Evolutionary conservation across 371 early-diverging fungal genomes (phyloP).

Genomic region (Mucor irregularis): DNA sequence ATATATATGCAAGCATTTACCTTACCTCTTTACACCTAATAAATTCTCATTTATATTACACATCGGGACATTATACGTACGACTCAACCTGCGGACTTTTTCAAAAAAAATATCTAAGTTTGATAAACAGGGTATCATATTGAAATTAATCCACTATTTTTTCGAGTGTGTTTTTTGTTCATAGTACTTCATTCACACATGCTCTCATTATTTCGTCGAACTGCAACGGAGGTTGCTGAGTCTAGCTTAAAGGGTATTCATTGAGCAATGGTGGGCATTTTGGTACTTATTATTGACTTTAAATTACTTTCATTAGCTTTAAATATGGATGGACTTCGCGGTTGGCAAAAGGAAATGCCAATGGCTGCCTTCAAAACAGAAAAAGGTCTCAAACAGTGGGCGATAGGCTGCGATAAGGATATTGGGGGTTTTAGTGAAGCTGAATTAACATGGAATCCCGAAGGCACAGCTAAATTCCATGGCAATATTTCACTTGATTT

Average conservation of each 20-base stretch:
- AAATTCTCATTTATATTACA: no score
- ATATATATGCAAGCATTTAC: no score
- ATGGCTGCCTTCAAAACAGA: constrained; percentile 62
- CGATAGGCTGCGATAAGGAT: constrained; percentile 87
- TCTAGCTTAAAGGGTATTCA: constrained; percentile 58
- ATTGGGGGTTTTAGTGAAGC: constrained; percentile 82
- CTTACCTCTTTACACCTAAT: no score
- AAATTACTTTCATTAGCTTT: constrained; percentile 20
- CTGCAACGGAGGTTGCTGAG: constrained; percentile 49
- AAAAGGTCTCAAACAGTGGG: constrained; percentile 71
- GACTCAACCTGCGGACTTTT: no score
- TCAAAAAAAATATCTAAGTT: no score
- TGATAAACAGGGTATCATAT: no score
- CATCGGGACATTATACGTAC: no score
- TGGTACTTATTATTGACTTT: background rate
- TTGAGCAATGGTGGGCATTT: no score
- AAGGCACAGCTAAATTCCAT: constrained; percentile 69
- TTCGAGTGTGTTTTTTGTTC: background rate
- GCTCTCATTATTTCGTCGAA: constrained; percentile 55
- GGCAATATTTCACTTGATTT: constrained; percentile 80
- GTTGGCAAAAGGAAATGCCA: constrained; percentile 71
- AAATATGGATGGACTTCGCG: constrained; percentile 45
- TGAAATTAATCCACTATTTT: background rate
- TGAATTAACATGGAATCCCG: constrained; percentile 56
- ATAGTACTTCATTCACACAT: constrained; percentile 11